A percentile compares a stretch with the other conserved stretches of the same genome.
These are phyloP conservation scores for Fusarium kyushuense DNA, from an alignment of 2,329 filamentous ascomycete genomes.

Conservation along the genomic window DNA sequence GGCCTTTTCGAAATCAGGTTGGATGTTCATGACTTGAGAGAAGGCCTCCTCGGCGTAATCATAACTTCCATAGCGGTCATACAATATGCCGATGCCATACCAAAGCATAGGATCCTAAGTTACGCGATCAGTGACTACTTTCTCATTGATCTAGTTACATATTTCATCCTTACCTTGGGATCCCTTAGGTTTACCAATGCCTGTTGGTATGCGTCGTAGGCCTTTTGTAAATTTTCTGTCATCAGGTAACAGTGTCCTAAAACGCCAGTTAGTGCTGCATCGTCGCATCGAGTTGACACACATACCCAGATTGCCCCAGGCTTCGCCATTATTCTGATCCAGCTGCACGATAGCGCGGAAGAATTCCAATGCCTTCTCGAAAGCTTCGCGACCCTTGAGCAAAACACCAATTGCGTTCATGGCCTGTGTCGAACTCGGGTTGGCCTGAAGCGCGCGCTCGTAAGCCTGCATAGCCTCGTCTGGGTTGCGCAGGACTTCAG, in stretches of 20 bases:
- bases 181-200: slow-evolving; percentile 92
- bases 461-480: slow-evolving; percentile 93
- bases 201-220: slow-evolving; percentile 96
- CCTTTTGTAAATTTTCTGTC: slow-evolving; percentile 98
- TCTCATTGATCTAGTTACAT: background rate
- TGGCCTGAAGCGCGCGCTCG: slow-evolving; percentile 88
- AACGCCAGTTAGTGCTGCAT: slow-evolving; percentile 32
- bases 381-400: slow-evolving; percentile 90
- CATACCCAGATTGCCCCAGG: slow-evolving; percentile 93
- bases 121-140: slow-evolving; percentile 22
- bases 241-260: slow-evolving; percentile 97
- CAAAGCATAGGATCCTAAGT: slow-evolving; percentile 91
- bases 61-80: slow-evolving; percentile 94
- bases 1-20: slow-evolving; percentile 96
- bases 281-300: slow-evolving; percentile 4
- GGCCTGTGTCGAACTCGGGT: slow-evolving; percentile 87
- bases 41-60: slow-evolving; percentile 99
- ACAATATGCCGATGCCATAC: slow-evolving; percentile 98
- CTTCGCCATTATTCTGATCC: slow-evolving; percentile 89
- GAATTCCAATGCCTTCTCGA: slow-evolving; percentile 93
- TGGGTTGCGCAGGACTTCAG: slow-evolving; percentile 87
- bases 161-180: slow-evolving; percentile 78
- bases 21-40: slow-evolving; percentile 98
- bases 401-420: slow-evolving; percentile 97
- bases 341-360: slow-evolving; percentile 91